Conservation (phyloP, 805 yeast genomes). For the Clavispora vitiphila region DNA sequence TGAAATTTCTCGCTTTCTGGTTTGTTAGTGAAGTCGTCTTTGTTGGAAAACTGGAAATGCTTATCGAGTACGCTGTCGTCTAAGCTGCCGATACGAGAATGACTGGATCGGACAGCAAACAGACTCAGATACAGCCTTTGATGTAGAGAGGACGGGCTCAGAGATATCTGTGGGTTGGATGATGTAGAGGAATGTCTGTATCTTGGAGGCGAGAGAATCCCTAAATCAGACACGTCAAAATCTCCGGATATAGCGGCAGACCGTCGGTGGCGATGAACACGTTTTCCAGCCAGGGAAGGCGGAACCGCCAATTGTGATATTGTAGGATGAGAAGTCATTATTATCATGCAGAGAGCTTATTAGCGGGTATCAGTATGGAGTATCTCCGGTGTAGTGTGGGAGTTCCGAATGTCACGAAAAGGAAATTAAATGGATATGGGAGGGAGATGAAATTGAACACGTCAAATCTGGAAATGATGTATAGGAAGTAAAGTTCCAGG, state of each 20-base stretch:
- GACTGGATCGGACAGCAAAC: slow-evolving; percentile 4
- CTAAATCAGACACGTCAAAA: slow-evolving; percentile 49
- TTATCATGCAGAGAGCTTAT: neutral
- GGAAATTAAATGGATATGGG: neutral
- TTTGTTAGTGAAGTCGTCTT: slow-evolving; percentile 29
- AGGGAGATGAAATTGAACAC: neutral
- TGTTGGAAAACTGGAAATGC: slow-evolving; percentile 29
- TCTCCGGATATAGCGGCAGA: slow-evolving; percentile 90
- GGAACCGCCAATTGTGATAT: slow-evolving; percentile 4
- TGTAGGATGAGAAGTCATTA: slow-evolving; percentile 4
- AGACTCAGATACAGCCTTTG: slow-evolving; percentile 9
- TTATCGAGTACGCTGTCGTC: slow-evolving; percentile 19
- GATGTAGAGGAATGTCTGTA: slow-evolving; percentile 3
- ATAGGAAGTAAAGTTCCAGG: neutral
- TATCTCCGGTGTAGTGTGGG: neutral
- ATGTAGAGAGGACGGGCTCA: slow-evolving; percentile 1
- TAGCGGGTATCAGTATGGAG: neutral
- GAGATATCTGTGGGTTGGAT: slow-evolving; percentile 1
- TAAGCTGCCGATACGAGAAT: slow-evolving; percentile 1
- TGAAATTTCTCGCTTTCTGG: slow-evolving; percentile 18
- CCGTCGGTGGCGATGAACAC: slow-evolving; percentile 67
- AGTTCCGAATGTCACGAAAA: neutral
- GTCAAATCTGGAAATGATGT: neutral
- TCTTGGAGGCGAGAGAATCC: slow-evolving; percentile 29
- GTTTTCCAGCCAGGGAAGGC: slow-evolving; percentile 1